A percentile compares a stretch with the other conserved stretches of the same genome.
phyloP scores from a whole-genome alignment of 768 basidiomycete species.

The Clavulina sp. region DNA sequence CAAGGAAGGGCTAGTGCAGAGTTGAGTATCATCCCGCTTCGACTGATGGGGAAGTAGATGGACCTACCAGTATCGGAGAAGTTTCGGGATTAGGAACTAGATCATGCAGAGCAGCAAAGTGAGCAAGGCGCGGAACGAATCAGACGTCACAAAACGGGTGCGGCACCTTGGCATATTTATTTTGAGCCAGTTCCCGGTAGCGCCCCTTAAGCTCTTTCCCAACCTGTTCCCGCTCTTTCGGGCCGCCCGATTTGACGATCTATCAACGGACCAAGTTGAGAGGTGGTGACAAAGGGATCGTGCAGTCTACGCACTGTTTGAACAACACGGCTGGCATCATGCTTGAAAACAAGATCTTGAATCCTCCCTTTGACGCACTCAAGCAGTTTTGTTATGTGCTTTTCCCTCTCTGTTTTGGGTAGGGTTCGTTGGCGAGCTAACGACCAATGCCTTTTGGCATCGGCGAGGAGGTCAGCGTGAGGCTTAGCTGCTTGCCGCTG shows the following conservation, averaged over 20 bases:
- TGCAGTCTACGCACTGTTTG: conserved; percentile 28
- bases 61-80: conserved; percentile 33
- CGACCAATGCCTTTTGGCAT: conserved; percentile 66
- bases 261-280: conserved; percentile 8
- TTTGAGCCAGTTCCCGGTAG: conserved; percentile 61
- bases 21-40: background rate
- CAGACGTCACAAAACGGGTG: conserved; percentile 12
- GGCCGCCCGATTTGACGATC: conserved; percentile 65
- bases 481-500: conserved; percentile 66
- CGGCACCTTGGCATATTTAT: conserved; percentile 86
- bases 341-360: conserved; percentile 75
- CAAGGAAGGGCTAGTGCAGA: conserved; percentile 41
- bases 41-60: background rate
- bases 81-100: conserved; percentile 67
- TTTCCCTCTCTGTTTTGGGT: conserved; percentile 48
- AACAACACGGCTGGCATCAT: conserved; percentile 77
- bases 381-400: conserved; percentile 60
- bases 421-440: conserved; percentile 58
- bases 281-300: background rate
- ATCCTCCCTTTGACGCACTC: conserved; percentile 60
- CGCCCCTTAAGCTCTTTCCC: conserved; percentile 69
- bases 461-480: conserved; percentile 45
- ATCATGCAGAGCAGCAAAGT: background rate
- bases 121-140: background rate
- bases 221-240: conserved; percentile 57